Base-by-base conservation (phyloP, 2,329 filamentous ascomycete genomes). In the Myriosclerotinia curreyana region DNA sequence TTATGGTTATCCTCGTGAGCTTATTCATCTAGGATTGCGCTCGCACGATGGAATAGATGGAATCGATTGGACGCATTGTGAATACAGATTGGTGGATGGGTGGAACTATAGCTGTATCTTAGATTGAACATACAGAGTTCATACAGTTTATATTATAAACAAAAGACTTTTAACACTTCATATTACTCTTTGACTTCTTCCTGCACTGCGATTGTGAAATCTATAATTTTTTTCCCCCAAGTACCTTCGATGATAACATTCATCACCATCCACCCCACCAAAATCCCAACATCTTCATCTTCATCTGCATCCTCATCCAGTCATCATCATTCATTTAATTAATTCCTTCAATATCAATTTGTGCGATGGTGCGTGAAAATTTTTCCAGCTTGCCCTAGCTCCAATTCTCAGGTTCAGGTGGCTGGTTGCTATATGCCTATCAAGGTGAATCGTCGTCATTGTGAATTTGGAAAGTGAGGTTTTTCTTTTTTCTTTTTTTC, bases 31-130 rank as follows among this genome's bases (percentile, higher is more conserved):
- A 6, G 28, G 6, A 31, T 6, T 31, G 28, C 28, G 28, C 4
- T 31, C 4, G 3, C 17, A 25, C 17, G 25, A 28, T 58, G 40
- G 40, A 22, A 46, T 34, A 5, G 1, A 22, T 22, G 42, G 28
- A 20, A 58, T 12, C 7, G 12, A n/a, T 44, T 56, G 40, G 40
- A 31, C 14, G 40, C 14, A 42, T 31, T 31, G 28, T 46, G 17
- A 31, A 58, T 46, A 34, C 11, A 44, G 20, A 44, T 58, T 34
- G 40, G 40, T 44, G 17, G n/a, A 46, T 58, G 54, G 40, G 31
- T 56, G 53, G 40, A 44, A 56, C 9, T n/a, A 44, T 34, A 34
- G 25, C 54, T 34, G 54, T 58, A 46, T 17, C 40, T 46, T 58
- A 58, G 40, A 58, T 58, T 22, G 22, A 7, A 22, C 12, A 36